Base-by-base conservation (phyloP, 106 monocot genomes). In the Iris macrosiphon region DNA sequence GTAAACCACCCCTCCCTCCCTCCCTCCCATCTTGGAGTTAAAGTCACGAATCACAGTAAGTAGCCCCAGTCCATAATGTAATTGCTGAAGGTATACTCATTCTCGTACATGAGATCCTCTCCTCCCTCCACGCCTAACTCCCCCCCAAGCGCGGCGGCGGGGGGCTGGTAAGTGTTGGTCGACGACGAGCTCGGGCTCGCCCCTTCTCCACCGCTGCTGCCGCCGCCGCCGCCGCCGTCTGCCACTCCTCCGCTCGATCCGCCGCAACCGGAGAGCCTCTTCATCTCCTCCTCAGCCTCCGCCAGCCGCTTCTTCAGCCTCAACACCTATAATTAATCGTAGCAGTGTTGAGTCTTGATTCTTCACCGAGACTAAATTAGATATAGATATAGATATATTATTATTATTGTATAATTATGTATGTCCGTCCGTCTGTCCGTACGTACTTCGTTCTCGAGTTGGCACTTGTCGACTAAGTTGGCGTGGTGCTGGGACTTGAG, bases 401-500 rank as follows among this genome's bases (percentile, higher is more conserved):
- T n/a, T n/a, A n/a, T n/a, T n/a, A n/a, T n/a, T n/a, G n/a, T n/a
- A n/a, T n/a, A n/a, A n/a, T n/a, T n/a, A n/a, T n/a, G n/a, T n/a
- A n/a, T n/a, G n/a, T n/a, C n/a, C n/a, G n/a, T n/a, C n/a, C n/a
- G n/a, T n/a, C n/a, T n/a, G n/a, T n/a, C n/a, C n/a, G n/a, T 7
- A 28, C 17, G 34, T 24, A 84, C 85, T 79, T 85, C 75, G 25
- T 69, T 52, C 39, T 85, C 75, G 24, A 79, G 72, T 39, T 66
- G 79, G 46, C 75, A 72, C 42, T 85, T 85, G 26, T 73, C 60
- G 24, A 72, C 30, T n/a, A 85, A 33, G 7, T 29, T 29, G 44
- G 69, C 32, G 25, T 79, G 72, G 42, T 72, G 72, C 22, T 26
- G 30, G 19, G 64, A 32, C 27, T 62, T 74, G 65, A 85, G 75